These are phyloP conservation scores for Linnemannia elongata DNA, from an alignment of 192 early-diverging fungal species.

Conservation along the genomic window DNA sequence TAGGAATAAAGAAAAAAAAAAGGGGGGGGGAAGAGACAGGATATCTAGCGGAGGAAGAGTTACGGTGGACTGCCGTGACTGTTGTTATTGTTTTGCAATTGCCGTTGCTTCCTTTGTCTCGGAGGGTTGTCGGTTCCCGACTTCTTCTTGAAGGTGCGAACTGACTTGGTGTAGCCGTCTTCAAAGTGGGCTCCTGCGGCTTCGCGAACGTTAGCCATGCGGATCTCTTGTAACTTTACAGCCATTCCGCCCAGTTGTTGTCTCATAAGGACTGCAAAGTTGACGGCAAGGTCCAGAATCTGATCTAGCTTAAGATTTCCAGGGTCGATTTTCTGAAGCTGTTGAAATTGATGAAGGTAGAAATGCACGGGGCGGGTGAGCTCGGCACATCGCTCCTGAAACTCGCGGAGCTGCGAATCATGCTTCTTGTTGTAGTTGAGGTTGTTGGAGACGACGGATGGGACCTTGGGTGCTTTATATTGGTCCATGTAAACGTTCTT, in stretches of 20 bases:
- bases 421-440: slow-evolving; percentile 9
- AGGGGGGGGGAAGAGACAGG: too few species aligned
- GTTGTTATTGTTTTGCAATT: too few species aligned
- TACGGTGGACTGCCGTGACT: too few species aligned
- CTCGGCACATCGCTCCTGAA: slow-evolving; percentile 25
- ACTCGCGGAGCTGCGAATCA: slow-evolving; percentile 11
- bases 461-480: slow-evolving; percentile 29
- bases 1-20: too few species aligned
- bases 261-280: slow-evolving; percentile 17
- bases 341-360: slow-evolving; percentile 17
- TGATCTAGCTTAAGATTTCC: background rate
- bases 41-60: too few species aligned
- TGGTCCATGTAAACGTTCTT: slow-evolving; percentile 18
- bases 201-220: slow-evolving; percentile 10
- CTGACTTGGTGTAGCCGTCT: too few species aligned
- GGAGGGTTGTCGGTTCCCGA: too few species aligned
- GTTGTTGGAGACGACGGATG: background rate
- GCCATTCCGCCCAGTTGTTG: slow-evolving; percentile 18
- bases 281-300: background rate
- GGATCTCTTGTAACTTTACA: slow-evolving; percentile 14
- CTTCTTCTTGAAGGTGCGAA: too few species aligned
- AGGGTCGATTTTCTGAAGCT: background rate
- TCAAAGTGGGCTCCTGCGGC: slow-evolving; percentile 4
- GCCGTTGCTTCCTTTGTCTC: too few species aligned
- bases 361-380: slow-evolving; percentile 27